Base-by-base conservation (phyloP, 2,329 filamentous ascomycete genomes). In the Phialocephala subalpina region DNA sequence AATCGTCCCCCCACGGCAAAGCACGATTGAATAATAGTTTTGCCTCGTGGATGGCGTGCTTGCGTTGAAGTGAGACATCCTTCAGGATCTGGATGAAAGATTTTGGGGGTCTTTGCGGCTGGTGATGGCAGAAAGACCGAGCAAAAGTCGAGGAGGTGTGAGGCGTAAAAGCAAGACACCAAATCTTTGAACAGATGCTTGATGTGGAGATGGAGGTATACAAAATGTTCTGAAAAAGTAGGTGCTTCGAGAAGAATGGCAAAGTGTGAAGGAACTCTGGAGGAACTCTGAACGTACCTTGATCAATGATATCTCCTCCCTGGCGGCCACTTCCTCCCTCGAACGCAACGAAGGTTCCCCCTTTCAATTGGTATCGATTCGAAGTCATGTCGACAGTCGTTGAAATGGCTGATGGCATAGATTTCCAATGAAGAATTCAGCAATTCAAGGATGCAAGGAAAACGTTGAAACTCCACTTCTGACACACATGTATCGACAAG, bases 231-330 rank as follows among this genome's bases (percentile, higher is more conserved):
- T n/a, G 4, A 42, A 22, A 49, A 49, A 2, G 12, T 18, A 53
- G n/a, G 22, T 14, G 49, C 5, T 2, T 14, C 3, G 4, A 7
- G 29, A 25, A 9, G 20, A 18, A 53, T 6, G 49, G 25, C 49
- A 53, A 11, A 53, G 25, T 6, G n/a, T n/a, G 49, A 11, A 53
- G 25, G 27, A 16, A 29, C 3, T 29, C 16, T 29, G 49, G 11
- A 53, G 25, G 27, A 16, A 29, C 3, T 29, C 16, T 29, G 9
- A 16, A 14, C 16, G 27, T 49, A 53, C 49, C 49, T 53, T 53
- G 49, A n/a, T 53, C 49, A 33, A 53, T 53, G 25, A 53, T 53
- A 22, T 53, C 49, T 9, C 49, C 49, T 33, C 2, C 18, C n/a
- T 22, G 45, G n/a, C n/a, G 4, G 9, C 12, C 18, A 42, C 38